phyloP scores from a whole-genome alignment of 345 rosid genomes.

The Eucalyptus tenuipes region DNA sequence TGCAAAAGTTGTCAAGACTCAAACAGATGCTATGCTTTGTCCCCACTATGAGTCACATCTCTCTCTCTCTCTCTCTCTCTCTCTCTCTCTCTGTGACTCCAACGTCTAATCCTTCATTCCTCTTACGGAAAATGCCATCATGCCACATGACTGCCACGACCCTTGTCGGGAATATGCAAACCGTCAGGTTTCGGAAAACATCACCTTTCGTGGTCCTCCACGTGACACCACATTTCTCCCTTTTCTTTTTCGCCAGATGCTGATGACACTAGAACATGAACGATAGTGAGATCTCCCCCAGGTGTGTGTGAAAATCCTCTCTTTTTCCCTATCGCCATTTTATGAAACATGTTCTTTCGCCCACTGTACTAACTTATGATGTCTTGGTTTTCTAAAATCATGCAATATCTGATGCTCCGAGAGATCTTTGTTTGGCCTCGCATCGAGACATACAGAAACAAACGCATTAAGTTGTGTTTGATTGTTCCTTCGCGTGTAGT shows the following conservation, averaged over 20 bases:
- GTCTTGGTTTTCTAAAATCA: not conserved
- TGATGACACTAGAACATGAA: not conserved
- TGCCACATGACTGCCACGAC: not conserved
- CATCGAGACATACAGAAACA: not conserved
- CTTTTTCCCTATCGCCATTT: not conserved
- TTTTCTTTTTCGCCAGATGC: not conserved
- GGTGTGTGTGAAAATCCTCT: not conserved
- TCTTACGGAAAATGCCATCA: not conserved
- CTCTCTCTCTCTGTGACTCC: not conserved
- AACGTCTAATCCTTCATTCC: not conserved
- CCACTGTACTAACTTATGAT: not conserved
- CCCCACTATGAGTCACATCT: not conserved
- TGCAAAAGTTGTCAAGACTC: not conserved
- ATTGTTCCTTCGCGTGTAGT: not conserved
- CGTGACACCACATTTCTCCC: not conserved
- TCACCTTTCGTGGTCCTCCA: not conserved
- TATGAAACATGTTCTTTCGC: not conserved
- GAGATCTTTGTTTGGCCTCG: not conserved
- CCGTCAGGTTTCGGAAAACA: not conserved
- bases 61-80: not conserved
- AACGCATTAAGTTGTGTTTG: not conserved
- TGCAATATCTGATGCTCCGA: not conserved
- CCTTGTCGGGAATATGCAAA: not conserved
- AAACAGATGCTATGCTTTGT: not conserved
- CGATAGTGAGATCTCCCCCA: not conserved